Conservation (phyloP, 1,139 yeast species). For the Geotrichum carabidarum region DNA sequence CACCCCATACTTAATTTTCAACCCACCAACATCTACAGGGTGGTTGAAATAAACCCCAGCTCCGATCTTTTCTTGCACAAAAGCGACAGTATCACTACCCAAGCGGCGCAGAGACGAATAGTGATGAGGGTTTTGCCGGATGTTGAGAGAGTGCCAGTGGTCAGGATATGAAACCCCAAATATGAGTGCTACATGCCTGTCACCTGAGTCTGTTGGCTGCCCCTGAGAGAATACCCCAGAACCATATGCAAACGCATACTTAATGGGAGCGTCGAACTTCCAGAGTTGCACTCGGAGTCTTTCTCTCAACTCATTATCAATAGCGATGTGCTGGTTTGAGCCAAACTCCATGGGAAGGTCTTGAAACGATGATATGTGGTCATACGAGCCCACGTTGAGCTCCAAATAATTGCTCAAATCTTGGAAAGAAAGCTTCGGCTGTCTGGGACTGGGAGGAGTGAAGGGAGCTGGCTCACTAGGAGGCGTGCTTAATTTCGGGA, state of each 20-base stretch:
- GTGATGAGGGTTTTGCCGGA: slow-evolving; percentile 61
- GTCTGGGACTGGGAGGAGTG: neutral
- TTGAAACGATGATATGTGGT: slow-evolving; percentile 39
- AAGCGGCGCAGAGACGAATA: slow-evolving; percentile 62
- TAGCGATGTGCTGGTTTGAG: slow-evolving; percentile 51
- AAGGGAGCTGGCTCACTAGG: neutral
- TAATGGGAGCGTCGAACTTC: slow-evolving; percentile 62
- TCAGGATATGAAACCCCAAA: slow-evolving; percentile 70
- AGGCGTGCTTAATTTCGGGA: neutral
- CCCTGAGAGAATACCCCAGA: slow-evolving; percentile 90
- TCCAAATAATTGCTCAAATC: slow-evolving; percentile 25
- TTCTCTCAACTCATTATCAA: slow-evolving; percentile 45
- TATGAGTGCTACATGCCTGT: slow-evolving; percentile 79
- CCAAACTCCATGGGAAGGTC: slow-evolving; percentile 53
- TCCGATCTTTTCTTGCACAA: slow-evolving; percentile 58
- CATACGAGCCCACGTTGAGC: slow-evolving; percentile 26
- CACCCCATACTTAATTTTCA: slow-evolving; percentile 79
- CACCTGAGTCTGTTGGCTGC: slow-evolving; percentile 29
- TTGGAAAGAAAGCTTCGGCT: slow-evolving; percentile 1
- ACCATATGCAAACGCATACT: slow-evolving; percentile 86
- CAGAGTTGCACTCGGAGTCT: slow-evolving; percentile 49
- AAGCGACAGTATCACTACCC: slow-evolving; percentile 57
- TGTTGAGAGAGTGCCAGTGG: slow-evolving; percentile 69
- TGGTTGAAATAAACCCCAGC: slow-evolving; percentile 95
- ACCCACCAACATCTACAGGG: slow-evolving; percentile 59